A percentile compares a stretch with the other conserved stretches of the same genome.
These are phyloP conservation scores for Madurella fahalii DNA, from an alignment of 2,329 filamentous ascomycete genomes.

Conservation along the genomic window DNA sequence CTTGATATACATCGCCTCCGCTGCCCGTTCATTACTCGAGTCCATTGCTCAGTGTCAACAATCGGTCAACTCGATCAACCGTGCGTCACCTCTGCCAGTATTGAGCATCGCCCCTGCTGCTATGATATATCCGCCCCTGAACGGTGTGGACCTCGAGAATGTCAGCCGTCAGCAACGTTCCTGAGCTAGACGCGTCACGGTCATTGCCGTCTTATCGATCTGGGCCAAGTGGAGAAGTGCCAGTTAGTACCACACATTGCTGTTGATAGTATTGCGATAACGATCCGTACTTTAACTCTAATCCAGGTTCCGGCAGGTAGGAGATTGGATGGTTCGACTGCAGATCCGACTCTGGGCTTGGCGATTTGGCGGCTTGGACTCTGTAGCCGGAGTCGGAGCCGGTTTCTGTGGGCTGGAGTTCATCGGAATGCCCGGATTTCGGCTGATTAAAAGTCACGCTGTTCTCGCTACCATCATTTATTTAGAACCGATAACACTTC, in stretches of 20 bases:
- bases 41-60: slow-evolving; percentile 10
- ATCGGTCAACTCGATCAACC: too few species aligned
- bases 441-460: neutral
- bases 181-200: slow-evolving; percentile 18
- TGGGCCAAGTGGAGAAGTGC: too few species aligned
- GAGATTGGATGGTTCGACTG: too few species aligned
- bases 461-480: too few species aligned
- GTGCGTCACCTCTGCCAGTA: slow-evolving; percentile 4
- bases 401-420: neutral
- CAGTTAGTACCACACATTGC: too few species aligned
- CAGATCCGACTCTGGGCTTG: neutral
- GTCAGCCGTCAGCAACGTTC: slow-evolving; percentile 28
- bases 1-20: slow-evolving; percentile 5
- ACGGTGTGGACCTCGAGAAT: slow-evolving; percentile 29
- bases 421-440: neutral
- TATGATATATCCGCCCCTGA: slow-evolving; percentile 29
- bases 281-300: too few species aligned
- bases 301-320: too few species aligned
- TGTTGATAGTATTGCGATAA: too few species aligned
- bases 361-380: neutral
- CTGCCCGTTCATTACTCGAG: slow-evolving; percentile 19
- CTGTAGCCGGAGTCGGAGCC: neutral
- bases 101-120: slow-evolving; percentile 22
- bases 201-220: neutral
- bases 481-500: too few species aligned